These are phyloP conservation scores for Pogostemon cablin DNA, from an alignment of 257 asterid species.

Conservation along the genomic window DNA sequence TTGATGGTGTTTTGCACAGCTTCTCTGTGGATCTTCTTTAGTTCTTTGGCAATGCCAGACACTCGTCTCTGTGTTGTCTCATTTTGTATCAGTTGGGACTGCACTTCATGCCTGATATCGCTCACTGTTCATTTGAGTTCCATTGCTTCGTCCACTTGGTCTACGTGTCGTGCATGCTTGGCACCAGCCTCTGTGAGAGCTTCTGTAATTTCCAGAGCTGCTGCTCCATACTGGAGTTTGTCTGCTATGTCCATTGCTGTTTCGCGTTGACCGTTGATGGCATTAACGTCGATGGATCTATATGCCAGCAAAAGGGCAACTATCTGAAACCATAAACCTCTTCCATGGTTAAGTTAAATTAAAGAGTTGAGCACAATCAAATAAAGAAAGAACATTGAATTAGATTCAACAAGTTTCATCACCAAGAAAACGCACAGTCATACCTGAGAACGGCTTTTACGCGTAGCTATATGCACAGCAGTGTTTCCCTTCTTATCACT, in stretches of 20 bases:
- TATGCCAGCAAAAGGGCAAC: constrained; percentile 63
- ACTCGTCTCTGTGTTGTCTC: constrained; percentile 91
- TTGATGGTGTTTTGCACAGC: constrained; percentile 93
- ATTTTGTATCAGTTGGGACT: constrained; percentile 84
- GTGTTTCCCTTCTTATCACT: constrained; percentile 96
- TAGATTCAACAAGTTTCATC: constrained; percentile 11
- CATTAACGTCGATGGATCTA: constrained; percentile 67
- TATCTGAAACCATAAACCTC: constrained; percentile 54
- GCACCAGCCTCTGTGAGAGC: constrained; percentile 85
- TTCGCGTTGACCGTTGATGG: constrained; percentile 71
- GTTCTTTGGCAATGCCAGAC: constrained; percentile 93
- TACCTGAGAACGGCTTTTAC: constrained; percentile 93
- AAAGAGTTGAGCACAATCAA: neutral
- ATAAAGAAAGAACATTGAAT: neutral
- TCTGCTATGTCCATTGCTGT: constrained; percentile 98
- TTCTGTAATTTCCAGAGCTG: constrained; percentile 69
- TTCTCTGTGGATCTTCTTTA: constrained; percentile 89
- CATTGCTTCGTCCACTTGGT: constrained; percentile 68
- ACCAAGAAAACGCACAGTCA: neutral
- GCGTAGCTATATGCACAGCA: constrained; percentile 87
- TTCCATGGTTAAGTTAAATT: neutral
- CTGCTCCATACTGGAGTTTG: constrained; percentile 78
- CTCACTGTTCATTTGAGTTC: constrained; percentile 95
- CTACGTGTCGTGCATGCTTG: constrained; percentile 69
- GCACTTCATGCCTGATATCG: constrained; percentile 94